Evolutionary conservation across 495 filamentous ascomycete species (phyloP).

Genomic region (Aspergillus leporis): DNA sequence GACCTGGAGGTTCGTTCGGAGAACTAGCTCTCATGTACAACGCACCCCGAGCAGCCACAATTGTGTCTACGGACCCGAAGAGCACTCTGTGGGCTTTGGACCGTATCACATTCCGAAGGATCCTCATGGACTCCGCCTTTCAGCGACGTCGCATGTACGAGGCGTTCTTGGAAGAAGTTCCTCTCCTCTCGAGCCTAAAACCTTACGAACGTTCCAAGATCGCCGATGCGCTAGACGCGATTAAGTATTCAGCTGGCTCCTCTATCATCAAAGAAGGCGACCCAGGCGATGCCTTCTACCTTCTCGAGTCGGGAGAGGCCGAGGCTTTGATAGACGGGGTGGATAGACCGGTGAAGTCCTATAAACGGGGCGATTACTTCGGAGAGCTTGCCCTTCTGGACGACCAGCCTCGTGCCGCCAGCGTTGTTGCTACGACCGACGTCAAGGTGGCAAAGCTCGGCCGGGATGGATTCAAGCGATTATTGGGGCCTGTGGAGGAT

Average conservation of each 20-base stretch:
- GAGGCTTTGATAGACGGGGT: conserved; percentile 75
- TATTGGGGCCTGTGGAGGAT: conserved; percentile 88
- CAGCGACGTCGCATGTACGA: conserved; percentile 96
- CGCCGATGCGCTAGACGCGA: conserved; percentile 89
- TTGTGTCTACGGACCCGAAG: conserved; percentile 75
- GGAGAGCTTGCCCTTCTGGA: conserved; percentile 92
- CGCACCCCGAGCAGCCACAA: conserved; percentile 93
- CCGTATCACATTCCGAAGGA: conserved; percentile 94
- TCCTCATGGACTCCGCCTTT: conserved; percentile 97
- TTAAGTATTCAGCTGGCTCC: conserved; percentile 77
- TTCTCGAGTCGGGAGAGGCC: conserved; percentile 86
- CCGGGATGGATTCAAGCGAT: conserved; percentile 90
- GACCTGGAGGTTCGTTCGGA: conserved; percentile 92
- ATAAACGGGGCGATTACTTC: conserved; percentile 93
- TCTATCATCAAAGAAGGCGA: conserved; percentile 91
- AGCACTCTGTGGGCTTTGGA: conserved; percentile 93
- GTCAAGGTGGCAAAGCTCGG: conserved; percentile 94
- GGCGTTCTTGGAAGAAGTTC: conserved; percentile 94
- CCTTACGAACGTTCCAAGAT: conserved; percentile 95
- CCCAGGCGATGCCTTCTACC: conserved; percentile 87
- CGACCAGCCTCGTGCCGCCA: conserved; percentile 91
- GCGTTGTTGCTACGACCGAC: conserved; percentile 70
- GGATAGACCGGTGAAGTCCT: conserved; percentile 68
- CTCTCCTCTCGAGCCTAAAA: conserved; percentile 79
- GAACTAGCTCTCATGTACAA: conserved; percentile 99